Evolutionary conservation across 306 rosid genomes (phyloP).

Genomic region (Prosopis cineraria): DNA sequence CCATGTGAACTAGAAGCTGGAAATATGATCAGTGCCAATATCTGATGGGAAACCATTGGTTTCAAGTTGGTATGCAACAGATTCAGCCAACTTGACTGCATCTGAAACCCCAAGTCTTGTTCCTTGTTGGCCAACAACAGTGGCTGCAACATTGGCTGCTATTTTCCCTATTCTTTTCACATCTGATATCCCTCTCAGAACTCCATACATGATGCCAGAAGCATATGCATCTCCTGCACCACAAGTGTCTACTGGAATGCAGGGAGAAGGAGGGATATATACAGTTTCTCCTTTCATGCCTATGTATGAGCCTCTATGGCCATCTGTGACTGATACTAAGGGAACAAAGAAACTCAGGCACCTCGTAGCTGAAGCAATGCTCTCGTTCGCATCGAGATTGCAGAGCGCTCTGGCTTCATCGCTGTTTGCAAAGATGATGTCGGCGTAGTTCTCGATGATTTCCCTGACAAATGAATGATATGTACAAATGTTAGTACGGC

Average conservation of each 20-base stretch:
- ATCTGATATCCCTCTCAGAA: slow-evolving; percentile 69
- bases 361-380: slow-evolving; percentile 63
- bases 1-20: slow-evolving; percentile 44
- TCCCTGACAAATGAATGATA: slow-evolving; percentile 64
- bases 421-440: slow-evolving; percentile 78
- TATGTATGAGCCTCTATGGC: slow-evolving; percentile 77
- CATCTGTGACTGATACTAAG: slow-evolving; percentile 84
- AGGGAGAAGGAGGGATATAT: slow-evolving; percentile 85
- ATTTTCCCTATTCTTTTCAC: slow-evolving; percentile 76
- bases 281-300: slow-evolving; percentile 89
- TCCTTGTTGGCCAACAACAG: slow-evolving; percentile 94
- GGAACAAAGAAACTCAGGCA: slow-evolving; percentile 92
- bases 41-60: slow-evolving; percentile 51
- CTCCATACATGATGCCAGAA: slow-evolving; percentile 76
- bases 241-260: slow-evolving; percentile 88
- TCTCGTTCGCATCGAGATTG: slow-evolving; percentile 63
- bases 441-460: slow-evolving; percentile 69
- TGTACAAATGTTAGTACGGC: not conserved
- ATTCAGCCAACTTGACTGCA: slow-evolving; percentile 73
- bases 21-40: slow-evolving; percentile 76
- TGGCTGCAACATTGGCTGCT: slow-evolving; percentile 85
- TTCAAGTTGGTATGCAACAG: slow-evolving; percentile 49
- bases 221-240: slow-evolving; percentile 99
- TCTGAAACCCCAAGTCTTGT: slow-evolving; percentile 82
- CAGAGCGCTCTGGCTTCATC: slow-evolving; percentile 89